Base-by-base conservation (phyloP, 1,139 yeast genomes). In the Blastobotrys aristatus region DNA sequence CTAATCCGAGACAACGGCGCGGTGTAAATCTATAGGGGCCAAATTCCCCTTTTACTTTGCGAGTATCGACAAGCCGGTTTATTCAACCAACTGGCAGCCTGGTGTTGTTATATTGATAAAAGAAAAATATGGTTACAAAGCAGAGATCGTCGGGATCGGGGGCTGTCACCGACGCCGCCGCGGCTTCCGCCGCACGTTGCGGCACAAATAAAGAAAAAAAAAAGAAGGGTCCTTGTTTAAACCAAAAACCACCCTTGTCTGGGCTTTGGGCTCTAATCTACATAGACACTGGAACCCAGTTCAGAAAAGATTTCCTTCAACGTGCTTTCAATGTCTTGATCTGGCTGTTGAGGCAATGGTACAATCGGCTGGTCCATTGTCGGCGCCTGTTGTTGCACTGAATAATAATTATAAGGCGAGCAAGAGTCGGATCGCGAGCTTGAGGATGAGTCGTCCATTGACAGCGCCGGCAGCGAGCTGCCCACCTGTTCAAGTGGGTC, bases 301-400 rank as follows among this genome's bases (percentile, higher is more conserved):
- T 43, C 46, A 14, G 46, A 29, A 16, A 43, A 43, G 21, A 43
- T 43, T 22, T 43, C 46, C 21, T 36, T 43, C 30, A 43, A 26
- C 14, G 41, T 36, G 18, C 10, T 11, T 26, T 43, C 46, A 22
- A 43, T 20, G 24, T 34, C 33, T 20, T 26, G 37, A 30, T 35
- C 30, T n/a, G 40, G 16, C 8, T 33, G 11, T 35, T 7, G 22
- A 5, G 22, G 22, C 6, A 35, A 13, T 18, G 40, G 27, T 10
- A 16, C n/a, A 5, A 10, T 8, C 10, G 33, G 16, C 7, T 39
- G 33, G 3, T 2, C 21, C 21, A 20, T 11, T 3, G 6, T 13
- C 6, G 38, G 10, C 5, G 7, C 4, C 6, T 18, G 27, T 16
- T 16, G 18, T 4, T 35, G 24, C 13, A 8, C 18, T 14, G 7